phyloP scores from a whole-genome alignment of 345 rosid species.

The Pugionium cornutum region DNA sequence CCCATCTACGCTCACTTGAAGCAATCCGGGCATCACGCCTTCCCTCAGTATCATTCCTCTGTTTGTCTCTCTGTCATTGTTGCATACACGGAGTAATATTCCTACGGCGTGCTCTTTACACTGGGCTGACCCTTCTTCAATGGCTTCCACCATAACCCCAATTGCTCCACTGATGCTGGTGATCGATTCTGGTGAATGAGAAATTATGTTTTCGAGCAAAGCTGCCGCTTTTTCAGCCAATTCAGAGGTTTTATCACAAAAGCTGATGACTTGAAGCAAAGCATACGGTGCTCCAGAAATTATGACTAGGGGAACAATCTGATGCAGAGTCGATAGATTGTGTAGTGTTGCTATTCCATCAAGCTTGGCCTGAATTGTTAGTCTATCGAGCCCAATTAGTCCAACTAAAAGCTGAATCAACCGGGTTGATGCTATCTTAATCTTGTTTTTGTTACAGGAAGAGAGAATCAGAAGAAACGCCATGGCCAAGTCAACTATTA shows the following conservation, averaged over 20 bases:
- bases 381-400: constrained; percentile 27
- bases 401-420: constrained; percentile 49
- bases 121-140: constrained; percentile 71
- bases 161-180: constrained; percentile 49
- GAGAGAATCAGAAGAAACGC: constrained; percentile 71
- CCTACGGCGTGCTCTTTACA: constrained; percentile 76
- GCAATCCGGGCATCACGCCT: constrained; percentile 80
- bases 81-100: constrained; percentile 60
- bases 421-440: constrained; percentile 59
- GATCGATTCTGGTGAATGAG: constrained; percentile 47
- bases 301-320: constrained; percentile 50
- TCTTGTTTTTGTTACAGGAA: constrained; percentile 69
- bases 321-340: constrained; percentile 68
- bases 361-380: constrained; percentile 50
- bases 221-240: constrained; percentile 60
- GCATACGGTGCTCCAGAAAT: constrained; percentile 52
- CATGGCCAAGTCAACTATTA: constrained; percentile 48
- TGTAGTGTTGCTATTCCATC: constrained; percentile 75
- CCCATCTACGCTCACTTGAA: constrained; percentile 77
- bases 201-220: constrained; percentile 52
- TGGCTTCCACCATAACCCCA: constrained; percentile 61
- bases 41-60: constrained; percentile 69
- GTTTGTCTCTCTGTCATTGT: constrained; percentile 62
- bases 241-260: constrained; percentile 50
- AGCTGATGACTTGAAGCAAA: constrained; percentile 53